Base-by-base conservation (phyloP, 2,329 filamentous ascomycete species). In the Aspergillus brasiliensis region DNA sequence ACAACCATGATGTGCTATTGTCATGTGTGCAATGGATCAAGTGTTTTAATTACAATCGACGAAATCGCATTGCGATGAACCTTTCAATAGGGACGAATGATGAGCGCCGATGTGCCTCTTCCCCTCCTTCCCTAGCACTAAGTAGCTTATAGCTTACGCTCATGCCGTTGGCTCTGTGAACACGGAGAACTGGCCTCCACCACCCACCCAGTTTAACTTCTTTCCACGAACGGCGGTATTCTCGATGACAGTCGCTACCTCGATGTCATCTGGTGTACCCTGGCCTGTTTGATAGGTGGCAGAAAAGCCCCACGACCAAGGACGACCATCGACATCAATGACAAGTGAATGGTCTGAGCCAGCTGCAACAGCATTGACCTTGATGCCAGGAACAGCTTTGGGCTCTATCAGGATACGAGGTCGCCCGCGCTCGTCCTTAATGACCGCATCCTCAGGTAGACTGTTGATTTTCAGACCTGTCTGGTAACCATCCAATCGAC, bases 231-330 rank as follows among this genome's bases (percentile, higher is more conserved):
- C 85, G 44, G 92, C 92, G 11, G 88, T 90, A 79, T 97, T 97
- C 70, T 96, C 90, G 58, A 97, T 91, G 51, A 88, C 70, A 0
- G 90, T 95, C 0, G 93, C 91, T 23, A 85, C 82, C 66, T 89
- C 84, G 28, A 97, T 84, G 67, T 97, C 92, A 52, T 95, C 91
- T n/a, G 86, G 86, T 1, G 83, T 88, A 44, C 90, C 91, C 68
- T 88, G 88, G 10, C 91, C 91, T 3, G 90, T 92, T 78, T 94
- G 91, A 75, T 91, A 93, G 69, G 89, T 92, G 49, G 86, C 86
- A 11, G 86, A 89, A 79, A 94, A 94, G 3, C 91, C 91, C 91
- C 91, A 95, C 2, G 86, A 86, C 77, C 88, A 92, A 2, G 88
- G 89, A 67, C 86, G 85, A 62, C 91, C 91, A 23, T 88, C 83